Evolutionary conservation across 805 yeast species (phyloP), one percentile per base, ranked within the genome.

Genomic region (Danielozyma ontarioensis): DNA sequence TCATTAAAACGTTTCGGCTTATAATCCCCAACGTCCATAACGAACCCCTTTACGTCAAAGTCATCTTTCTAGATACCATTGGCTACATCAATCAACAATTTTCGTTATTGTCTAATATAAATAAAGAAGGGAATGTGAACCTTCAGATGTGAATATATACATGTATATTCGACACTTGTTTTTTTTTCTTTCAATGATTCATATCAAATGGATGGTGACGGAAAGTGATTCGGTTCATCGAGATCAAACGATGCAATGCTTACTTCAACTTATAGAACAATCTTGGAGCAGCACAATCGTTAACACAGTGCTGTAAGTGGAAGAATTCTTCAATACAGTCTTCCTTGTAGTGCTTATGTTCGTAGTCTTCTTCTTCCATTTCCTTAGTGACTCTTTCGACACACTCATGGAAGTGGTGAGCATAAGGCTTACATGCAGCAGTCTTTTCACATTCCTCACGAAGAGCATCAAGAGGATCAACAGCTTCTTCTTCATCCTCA

Each of bases 291-390:
- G 82, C 87, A 71, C 95, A 79, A 60, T 85, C 93, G 66, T 86
- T 87, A 53, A 89, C 50, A 71, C 94, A 86, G 66, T 90, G 97
- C 64, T 87, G 87, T 61, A 89, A 74, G 68, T 93, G 97, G 87
- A 90, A 90, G 51, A 84, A 90, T 68, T 90, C 98, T 68, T 90
- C 97, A 42, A 90, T 83, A 74, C 98, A 90, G 68, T 90, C 97
- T 72, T 90, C 98, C 69, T 90, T 90, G 74, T 86, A 73, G 8
- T 72, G 79, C 52, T 74, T 76, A 38, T 83, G 80, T 18, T 66
- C 96, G 60, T 90, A 89, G 50, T 71, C 95, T 39, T 76, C 83
- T 56, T 85, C 89, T 68, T 88, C 86, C 71, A 72, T 75, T 51
- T 80, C 95, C 61, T 80, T 77, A 45, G 93, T 79, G 45, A 90